A percentile compares a stretch with the other conserved stretches of the same genome.
Evolutionary conservation across 352 stramenopile genomes (phyloP).

Genomic region (Phytopythium mirpurense): DNA sequence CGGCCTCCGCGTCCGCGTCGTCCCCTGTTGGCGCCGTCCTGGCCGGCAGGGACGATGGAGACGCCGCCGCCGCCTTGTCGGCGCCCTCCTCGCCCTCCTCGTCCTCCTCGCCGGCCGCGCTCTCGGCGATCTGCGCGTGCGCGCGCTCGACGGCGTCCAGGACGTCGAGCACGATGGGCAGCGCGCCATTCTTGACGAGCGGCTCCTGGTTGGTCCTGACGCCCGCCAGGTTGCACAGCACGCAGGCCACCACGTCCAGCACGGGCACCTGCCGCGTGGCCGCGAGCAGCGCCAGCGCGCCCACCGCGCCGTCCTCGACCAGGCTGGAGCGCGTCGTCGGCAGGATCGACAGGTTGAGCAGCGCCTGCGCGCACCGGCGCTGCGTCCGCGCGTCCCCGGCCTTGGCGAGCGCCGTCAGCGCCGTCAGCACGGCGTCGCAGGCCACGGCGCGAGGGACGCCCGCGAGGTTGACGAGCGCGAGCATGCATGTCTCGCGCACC

Average conservation of each 20-base stretch:
- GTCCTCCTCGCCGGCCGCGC: constrained; percentile 1
- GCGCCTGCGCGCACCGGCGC: constrained; percentile 40
- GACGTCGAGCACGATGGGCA: constrained; percentile 44
- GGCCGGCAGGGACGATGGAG: no score
- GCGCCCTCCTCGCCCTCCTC: constrained; percentile 4
- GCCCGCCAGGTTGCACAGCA: constrained; percentile 56
- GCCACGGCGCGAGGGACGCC: constrained; percentile 63
- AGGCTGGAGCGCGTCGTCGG: constrained; percentile 64
- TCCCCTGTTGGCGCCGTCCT: neutral
- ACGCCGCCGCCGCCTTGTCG: neutral
- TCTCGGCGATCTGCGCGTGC: constrained; percentile 19
- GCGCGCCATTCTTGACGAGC: constrained; percentile 51
- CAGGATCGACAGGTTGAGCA: constrained; percentile 78
- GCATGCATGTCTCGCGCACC: constrained; percentile 50
- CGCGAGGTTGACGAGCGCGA: constrained; percentile 72
- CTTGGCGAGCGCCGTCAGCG: constrained; percentile 37
- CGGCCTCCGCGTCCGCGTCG: constrained; percentile 9
- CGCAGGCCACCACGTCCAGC: constrained; percentile 38
- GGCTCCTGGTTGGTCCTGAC: constrained; percentile 57
- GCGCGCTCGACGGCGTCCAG: constrained; percentile 22
- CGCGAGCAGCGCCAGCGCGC: constrained; percentile 43
- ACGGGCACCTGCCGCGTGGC: constrained; percentile 29
- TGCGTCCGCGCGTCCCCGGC: constrained; percentile 20
- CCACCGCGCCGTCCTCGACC: constrained; percentile 68
- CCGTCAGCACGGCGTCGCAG: constrained; percentile 59